These are phyloP conservation scores for Cercophora sp. DNA, from an alignment of 495 filamentous ascomycete species.

Conservation along the genomic window DNA sequence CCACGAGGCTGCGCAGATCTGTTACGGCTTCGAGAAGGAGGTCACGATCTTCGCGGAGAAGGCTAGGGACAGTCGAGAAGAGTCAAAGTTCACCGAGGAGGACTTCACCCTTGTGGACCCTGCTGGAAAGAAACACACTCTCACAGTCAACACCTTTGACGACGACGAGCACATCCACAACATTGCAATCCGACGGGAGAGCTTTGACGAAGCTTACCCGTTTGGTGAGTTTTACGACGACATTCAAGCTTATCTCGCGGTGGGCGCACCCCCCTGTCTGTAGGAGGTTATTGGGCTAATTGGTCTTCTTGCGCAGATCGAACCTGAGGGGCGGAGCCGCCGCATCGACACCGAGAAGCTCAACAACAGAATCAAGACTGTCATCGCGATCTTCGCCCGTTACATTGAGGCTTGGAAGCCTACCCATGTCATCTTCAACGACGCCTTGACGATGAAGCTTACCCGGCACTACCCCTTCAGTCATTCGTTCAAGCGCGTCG, in stretches of 20 bases:
- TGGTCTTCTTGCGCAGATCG: too few species aligned
- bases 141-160: constrained; percentile 21
- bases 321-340: too few species aligned
- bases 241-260: constrained; percentile 24
- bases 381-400: constrained; percentile 15
- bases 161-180: constrained; percentile 25
- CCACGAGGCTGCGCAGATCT: constrained; percentile 24
- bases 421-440: constrained; percentile 33
- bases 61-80: constrained; percentile 19
- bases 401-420: constrained; percentile 21
- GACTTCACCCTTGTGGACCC: constrained; percentile 2
- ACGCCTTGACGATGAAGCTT: constrained; percentile 29
- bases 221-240: constrained; percentile 21
- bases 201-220: constrained; percentile 23
- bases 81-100: constrained; percentile 10
- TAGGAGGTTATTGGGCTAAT: too few species aligned
- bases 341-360: neutral
- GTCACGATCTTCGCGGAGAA: constrained; percentile 11
- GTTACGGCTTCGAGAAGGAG: constrained; percentile 23
- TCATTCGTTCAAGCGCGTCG: constrained; percentile 20
- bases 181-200: constrained; percentile 16
- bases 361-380: constrained; percentile 11
- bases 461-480: constrained; percentile 11
- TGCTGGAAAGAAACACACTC: neutral
- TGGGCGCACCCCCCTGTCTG: constrained; percentile 7